Base-by-base conservation (phyloP, 257 asterid species). In the Penstemon eatonii region DNA sequence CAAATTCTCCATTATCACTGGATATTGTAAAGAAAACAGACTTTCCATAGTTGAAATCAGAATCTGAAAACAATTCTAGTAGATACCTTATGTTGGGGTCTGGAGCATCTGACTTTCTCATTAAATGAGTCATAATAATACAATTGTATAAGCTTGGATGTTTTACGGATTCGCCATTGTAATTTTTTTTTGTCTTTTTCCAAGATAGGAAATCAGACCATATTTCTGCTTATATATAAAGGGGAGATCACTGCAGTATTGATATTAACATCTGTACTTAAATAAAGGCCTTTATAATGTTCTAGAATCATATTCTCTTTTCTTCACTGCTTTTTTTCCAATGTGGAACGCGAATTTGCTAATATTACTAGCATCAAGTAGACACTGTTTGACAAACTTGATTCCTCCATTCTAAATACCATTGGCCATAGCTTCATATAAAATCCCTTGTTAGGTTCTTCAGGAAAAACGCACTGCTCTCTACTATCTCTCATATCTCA, bases 221-320 rank as follows among this genome's bases (percentile, higher is more conserved):
- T 73, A 8, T 55, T 73, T 6, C 8, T 36, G 8, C 68, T 44
- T 19, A 11, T 60, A 60, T 51, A 40, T 68, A 41, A 36, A 62
- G 67, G 2, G 62, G 62, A 46, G 33, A 55, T 56, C 49, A 63
- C 18, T 45, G n/a, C 66, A 25, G 41, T 43, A 40, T 25, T 38
- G 18, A 37, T 8, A 15, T 10, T 8, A 43, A 55, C 40, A 69
- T 56, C 41, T 45, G 55, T 52, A 10, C 39, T 38, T 7, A 19
- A 42, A 60, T 11, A 36, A 33, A 52, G 9, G 41, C 46, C 15
- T 52, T 5, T 50, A 9, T n/a, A 49, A 60, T 57, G 65, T 69
- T 72, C 56, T 67, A 19, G 94, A 79, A 90, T 83, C 93, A 69
- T 69, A 83, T 87, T 79, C 92, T 79, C 66, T 78, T 71, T 51